phyloP scores from a whole-genome alignment of 305 asterid species.

The Fraxinus greggii region DNA sequence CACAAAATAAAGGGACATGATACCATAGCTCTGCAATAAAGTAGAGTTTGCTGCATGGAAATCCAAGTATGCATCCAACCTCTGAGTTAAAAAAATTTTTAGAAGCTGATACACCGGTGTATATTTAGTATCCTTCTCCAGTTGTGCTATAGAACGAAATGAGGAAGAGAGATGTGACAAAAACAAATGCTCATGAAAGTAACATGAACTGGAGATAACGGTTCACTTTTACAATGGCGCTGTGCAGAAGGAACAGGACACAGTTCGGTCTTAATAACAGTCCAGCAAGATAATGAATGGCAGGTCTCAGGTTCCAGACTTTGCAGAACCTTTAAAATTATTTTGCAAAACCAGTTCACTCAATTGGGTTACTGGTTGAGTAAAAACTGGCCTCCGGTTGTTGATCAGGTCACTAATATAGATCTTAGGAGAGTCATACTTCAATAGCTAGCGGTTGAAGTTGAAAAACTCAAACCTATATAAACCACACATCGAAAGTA shows the following conservation, averaged over 20 bases:
- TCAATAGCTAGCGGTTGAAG: no score
- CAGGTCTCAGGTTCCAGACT: neutral
- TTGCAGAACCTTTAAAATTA: neutral
- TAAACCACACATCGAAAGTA: no score
- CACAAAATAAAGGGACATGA: neutral
- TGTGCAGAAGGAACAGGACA: neutral
- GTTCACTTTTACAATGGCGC: neutral
- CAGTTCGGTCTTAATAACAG: neutral
- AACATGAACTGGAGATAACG: neutral
- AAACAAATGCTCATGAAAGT: neutral
- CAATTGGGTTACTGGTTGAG: neutral
- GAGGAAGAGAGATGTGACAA: neutral
- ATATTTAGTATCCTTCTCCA: slow-evolving; percentile 71
- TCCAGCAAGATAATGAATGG: neutral
- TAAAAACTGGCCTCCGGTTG: neutral
- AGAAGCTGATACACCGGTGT: slow-evolving; percentile 67
- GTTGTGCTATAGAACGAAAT: slow-evolving; percentile 47
- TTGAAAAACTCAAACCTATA: no score
- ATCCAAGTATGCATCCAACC: slow-evolving; percentile 72
- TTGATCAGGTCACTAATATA: neutral
- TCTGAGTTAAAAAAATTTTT: slow-evolving; percentile 72
- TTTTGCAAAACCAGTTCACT: neutral
- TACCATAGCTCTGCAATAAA: slow-evolving; percentile 61
- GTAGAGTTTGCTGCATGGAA: slow-evolving; percentile 64
- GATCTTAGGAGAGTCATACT: no score